Evolutionary conservation across 1,139 yeast genomes (phyloP).

Genomic region (Protomyces gravidus): DNA sequence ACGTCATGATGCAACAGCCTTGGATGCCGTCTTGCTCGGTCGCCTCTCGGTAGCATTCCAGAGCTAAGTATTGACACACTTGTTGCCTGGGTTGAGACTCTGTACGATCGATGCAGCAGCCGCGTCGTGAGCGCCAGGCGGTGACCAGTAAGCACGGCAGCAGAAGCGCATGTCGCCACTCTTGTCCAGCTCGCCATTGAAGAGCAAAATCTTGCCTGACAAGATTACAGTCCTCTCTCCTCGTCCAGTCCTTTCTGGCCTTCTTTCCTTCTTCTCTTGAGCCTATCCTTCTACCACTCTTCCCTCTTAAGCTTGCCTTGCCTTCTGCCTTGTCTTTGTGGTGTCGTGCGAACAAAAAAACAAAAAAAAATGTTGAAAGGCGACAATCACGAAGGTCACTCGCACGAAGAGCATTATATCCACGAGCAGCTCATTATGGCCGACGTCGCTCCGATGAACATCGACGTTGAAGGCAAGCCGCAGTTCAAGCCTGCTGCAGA

Average conservation of each 20-base stretch:
- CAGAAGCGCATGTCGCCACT: neutral
- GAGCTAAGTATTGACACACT: neutral
- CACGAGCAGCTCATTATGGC: constrained; percentile 34
- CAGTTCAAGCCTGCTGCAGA: constrained; percentile 67
- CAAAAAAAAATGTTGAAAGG: neutral
- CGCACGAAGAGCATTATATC: no score
- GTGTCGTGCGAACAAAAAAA: neutral
- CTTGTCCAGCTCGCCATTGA: neutral
- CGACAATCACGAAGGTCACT: no score
- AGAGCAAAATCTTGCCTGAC: no score
- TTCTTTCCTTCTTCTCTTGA: no score
- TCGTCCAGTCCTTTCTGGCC: no score
- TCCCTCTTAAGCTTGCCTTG: neutral
- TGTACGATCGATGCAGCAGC: neutral
- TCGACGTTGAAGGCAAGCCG: constrained; percentile 89
- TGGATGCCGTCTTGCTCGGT: neutral
- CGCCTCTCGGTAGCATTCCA: neutral
- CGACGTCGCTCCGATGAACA: constrained; percentile 45
- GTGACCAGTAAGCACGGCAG: neutral
- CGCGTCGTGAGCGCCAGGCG: neutral
- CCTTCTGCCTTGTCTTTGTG: neutral
- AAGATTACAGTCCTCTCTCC: no score
- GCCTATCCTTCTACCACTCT: no score
- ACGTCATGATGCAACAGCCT: neutral
- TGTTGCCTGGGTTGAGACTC: neutral